Evolutionary conservation across 1,284 basidiomycete species (phyloP).

Genomic region (Mixia osmundae): DNA sequence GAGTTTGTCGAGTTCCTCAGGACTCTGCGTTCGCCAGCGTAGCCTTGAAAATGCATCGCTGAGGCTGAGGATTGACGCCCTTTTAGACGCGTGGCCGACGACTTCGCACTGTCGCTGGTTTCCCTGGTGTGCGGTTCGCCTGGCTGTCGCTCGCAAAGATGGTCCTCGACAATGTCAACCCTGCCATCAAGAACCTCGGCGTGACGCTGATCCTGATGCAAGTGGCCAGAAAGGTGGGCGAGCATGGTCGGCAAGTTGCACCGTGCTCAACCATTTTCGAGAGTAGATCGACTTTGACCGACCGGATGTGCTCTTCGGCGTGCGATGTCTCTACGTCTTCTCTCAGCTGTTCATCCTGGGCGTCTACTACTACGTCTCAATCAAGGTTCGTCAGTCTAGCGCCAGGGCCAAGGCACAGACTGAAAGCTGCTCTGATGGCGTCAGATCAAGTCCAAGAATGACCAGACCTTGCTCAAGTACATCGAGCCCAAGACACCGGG

Average conservation of each 20-base stretch:
- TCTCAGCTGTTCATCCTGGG: slow-evolving; percentile 46
- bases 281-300: slow-evolving; percentile 79
- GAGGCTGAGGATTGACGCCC: too few relatives aligned
- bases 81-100: too few relatives aligned
- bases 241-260: background rate
- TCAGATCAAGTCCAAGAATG: slow-evolving; percentile 81
- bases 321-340: slow-evolving; percentile 57
- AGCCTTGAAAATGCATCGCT: too few relatives aligned
- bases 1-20: too few relatives aligned
- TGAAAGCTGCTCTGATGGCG: background rate
- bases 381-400: slow-evolving; percentile 29
- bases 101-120: too few relatives aligned
- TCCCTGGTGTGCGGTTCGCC: too few relatives aligned
- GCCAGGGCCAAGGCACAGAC: background rate
- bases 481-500: slow-evolving; percentile 27
- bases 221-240: slow-evolving; percentile 26
- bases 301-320: slow-evolving; percentile 54
- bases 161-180: too few relatives aligned
- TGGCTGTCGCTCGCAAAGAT: too few relatives aligned
- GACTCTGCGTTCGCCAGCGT: too few relatives aligned
- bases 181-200: slow-evolving; percentile 39
- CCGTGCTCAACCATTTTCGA: slow-evolving; percentile 33
- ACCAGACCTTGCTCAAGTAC: slow-evolving; percentile 85
- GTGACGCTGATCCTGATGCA: slow-evolving; percentile 82
- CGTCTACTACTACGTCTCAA: slow-evolving; percentile 49